Evolutionary conservation across 371 early-diverging fungal genomes (phyloP).

Genomic region (Mucor racemosus): DNA sequence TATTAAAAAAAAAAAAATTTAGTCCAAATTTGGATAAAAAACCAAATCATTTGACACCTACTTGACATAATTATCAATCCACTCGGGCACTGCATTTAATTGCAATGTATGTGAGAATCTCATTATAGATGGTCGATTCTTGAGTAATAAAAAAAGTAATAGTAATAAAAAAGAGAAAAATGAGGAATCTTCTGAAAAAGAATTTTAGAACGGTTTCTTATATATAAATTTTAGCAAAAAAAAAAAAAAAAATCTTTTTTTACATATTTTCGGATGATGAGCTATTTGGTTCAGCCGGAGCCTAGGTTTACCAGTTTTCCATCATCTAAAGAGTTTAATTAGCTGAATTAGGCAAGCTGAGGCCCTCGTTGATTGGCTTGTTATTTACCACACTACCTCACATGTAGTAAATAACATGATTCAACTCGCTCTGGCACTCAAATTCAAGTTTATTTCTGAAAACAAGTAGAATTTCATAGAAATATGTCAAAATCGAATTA

Average conservation of each 20-base stretch:
- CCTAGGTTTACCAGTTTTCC: too few species aligned
- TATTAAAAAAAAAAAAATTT: constrained; percentile 24
- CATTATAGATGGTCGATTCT: constrained; percentile 50
- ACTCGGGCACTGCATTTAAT: constrained; percentile 91
- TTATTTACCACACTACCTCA: constrained; percentile 7
- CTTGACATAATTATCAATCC: constrained; percentile 83
- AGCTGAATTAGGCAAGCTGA: not conserved
- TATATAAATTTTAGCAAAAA: too few species aligned
- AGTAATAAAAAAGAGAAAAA: not conserved
- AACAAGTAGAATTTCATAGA: not conserved
- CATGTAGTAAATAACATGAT: constrained; percentile 8
- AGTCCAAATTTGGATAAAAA: not conserved
- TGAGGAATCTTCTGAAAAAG: too few species aligned
- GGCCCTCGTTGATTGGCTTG: not conserved
- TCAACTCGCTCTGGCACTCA: not conserved
- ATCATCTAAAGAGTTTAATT: too few species aligned
- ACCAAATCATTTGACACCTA: constrained; percentile 33
- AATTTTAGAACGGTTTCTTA: not conserved
- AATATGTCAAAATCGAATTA: not conserved
- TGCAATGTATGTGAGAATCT: constrained; percentile 89
- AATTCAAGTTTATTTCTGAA: not conserved
- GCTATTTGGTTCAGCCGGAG: constrained; percentile 16
- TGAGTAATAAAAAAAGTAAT: not conserved
- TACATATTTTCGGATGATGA: too few species aligned
- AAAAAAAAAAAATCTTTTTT: constrained; percentile 11